These are phyloP conservation scores for Tuber microsphaerosporum DNA, from an alignment of 495 filamentous ascomycete species.

Conservation along the genomic window DNA sequence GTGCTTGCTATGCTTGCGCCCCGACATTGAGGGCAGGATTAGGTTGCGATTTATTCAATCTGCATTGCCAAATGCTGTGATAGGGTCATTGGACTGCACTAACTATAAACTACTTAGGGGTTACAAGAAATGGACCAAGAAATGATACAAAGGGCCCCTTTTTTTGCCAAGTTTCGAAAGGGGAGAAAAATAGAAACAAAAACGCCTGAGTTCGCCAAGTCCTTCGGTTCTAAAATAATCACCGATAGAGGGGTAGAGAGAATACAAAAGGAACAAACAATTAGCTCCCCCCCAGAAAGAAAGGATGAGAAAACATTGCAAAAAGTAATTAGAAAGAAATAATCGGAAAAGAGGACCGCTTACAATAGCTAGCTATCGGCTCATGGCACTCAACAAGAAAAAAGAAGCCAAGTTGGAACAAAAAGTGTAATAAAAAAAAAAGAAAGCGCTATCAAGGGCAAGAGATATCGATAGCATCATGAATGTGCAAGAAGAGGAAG, in stretches of 20 bases:
- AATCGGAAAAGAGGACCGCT: not conserved
- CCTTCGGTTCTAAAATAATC: constrained; percentile 6
- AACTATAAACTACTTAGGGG: not conserved
- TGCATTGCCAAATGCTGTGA: not conserved
- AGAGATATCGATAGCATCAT: constrained; percentile 13
- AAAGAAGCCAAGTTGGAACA: constrained; percentile 14
- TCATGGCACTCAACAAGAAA: constrained; percentile 5
- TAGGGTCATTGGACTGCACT: not conserved
- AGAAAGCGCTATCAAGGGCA: constrained; percentile 6
- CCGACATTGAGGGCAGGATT: not conserved
- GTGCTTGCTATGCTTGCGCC: not conserved
- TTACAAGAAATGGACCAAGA: not conserved
- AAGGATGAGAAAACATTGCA: not conserved
- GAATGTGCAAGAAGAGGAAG: constrained; percentile 11
- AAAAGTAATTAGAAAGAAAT: not conserved
- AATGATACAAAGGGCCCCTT: not conserved
- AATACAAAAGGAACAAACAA: not conserved
- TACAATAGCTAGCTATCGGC: constrained; percentile 4
- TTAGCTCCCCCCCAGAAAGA: constrained; percentile 10
- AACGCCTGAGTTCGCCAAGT: constrained; percentile 27
- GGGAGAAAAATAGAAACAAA: not conserved
- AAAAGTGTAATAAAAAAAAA: constrained; percentile 1
- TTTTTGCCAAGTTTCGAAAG: not conserved
- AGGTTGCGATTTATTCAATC: not conserved
- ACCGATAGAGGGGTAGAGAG: constrained; percentile 17